These are phyloP conservation scores for Diddensiella santjacobensis DNA, from an alignment of 805 yeast species.

Conservation along the genomic window DNA sequence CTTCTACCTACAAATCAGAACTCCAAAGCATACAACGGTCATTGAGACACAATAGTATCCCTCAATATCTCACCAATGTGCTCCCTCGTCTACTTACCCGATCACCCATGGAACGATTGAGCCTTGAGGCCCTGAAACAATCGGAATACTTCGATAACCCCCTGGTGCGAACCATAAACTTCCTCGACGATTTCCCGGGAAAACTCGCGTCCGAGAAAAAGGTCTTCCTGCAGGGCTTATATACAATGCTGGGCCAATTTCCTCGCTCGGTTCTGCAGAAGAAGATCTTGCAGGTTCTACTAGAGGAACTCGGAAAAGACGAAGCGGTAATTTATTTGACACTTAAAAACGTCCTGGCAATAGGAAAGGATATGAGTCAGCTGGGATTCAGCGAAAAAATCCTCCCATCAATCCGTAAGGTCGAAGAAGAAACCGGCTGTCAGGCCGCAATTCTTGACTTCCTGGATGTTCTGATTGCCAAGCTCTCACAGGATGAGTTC, in stretches of 20 bases:
- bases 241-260: constrained; percentile 50
- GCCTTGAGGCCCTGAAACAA: constrained; percentile 64
- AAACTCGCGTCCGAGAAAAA: constrained; percentile 63
- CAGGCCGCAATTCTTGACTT: constrained; percentile 47
- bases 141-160: constrained; percentile 79
- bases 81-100: constrained; percentile 54
- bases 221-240: constrained; percentile 63
- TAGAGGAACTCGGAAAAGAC: constrained; percentile 45
- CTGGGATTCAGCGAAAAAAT: constrained; percentile 73
- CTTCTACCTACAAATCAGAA: constrained; percentile 47
- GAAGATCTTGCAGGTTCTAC: constrained; percentile 69
- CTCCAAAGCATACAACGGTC: constrained; percentile 35
- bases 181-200: constrained; percentile 79
- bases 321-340: constrained; percentile 43
- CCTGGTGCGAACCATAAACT: constrained; percentile 71
- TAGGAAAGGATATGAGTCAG: constrained; percentile 67
- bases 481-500: constrained; percentile 52
- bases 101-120: constrained; percentile 52
- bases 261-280: constrained; percentile 56
- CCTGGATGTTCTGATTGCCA: constrained; percentile 43
- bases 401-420: constrained; percentile 42
- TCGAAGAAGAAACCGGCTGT: constrained; percentile 40
- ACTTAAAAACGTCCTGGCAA: constrained; percentile 53
- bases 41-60: constrained; percentile 51
- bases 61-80: constrained; percentile 48